Conservation (phyloP, 2,329 filamentous ascomycete genomes). For the Hirsutella minnesotensis region DNA sequence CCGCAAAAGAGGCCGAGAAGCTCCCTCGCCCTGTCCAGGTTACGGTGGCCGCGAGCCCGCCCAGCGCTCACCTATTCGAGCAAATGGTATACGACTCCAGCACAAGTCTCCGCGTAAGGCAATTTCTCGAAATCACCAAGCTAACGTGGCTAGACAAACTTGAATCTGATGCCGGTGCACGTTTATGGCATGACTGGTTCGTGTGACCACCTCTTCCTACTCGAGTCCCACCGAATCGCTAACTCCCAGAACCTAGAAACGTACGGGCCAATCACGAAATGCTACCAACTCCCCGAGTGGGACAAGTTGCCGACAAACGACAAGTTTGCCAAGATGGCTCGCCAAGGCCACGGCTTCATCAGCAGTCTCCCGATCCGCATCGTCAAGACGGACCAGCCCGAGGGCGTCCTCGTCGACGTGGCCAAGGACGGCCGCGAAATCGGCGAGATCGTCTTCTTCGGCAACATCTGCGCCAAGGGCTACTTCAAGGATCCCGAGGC, state of each 20-base stretch:
- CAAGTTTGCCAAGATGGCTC: constrained; percentile 80
- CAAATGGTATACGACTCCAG: constrained; percentile 61
- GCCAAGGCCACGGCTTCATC: constrained; percentile 86
- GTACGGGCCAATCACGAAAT: constrained; percentile 91
- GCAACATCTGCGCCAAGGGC: constrained; percentile 84
- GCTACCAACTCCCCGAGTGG: constrained; percentile 81
- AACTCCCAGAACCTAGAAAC: constrained; percentile 45
- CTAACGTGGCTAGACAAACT: too few relatives aligned
- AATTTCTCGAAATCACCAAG: too few relatives aligned
- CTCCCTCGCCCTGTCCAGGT: constrained; percentile 66
- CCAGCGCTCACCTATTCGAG: constrained; percentile 81
- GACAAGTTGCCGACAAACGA: constrained; percentile 60
- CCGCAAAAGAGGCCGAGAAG: constrained; percentile 58
- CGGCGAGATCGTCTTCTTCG: constrained; percentile 62
- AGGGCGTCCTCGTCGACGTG: constrained; percentile 38
- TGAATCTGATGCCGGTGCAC: constrained; percentile 86
- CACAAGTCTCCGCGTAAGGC: too few relatives aligned
- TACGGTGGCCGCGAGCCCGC: constrained; percentile 85
- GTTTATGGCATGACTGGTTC: constrained; percentile 66
- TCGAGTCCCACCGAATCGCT: background rate
- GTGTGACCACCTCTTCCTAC: background rate
- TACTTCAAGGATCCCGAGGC: constrained; percentile 88
- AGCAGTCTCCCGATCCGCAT: constrained; percentile 71
- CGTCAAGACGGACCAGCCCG: constrained; percentile 65
- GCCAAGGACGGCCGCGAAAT: constrained; percentile 36